Evolutionary conservation across 805 yeast genomes (phyloP), one percentile per base, ranked within the genome.

Genomic region (Barnettozyma siamensis): DNA sequence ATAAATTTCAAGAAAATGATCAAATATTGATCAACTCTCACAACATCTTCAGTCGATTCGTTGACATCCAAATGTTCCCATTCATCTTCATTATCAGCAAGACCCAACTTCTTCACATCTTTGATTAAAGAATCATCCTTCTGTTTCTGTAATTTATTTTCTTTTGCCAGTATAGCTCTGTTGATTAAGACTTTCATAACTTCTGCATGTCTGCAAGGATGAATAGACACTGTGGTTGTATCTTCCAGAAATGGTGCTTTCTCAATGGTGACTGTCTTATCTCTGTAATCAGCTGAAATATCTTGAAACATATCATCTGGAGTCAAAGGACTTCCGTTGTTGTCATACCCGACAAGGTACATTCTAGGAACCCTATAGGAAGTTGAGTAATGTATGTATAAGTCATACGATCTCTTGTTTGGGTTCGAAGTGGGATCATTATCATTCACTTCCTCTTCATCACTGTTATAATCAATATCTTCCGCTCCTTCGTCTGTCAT

Each of bases 211-310:
- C 83, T 81, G 60, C 99, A 93, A 2, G 99, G 99, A 59, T 93
- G 99, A 38, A 93, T 91, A 7, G 96, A 86, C 7, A 93, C 88
- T 0, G 85, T 71, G 41, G 72, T 63, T 0, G 93, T 83, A 55
- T 80, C 78, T 36, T 75, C 77, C 39, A 80, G 72, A 53, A 88
- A 88, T 11, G 99, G 98, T 6, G 95, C 81, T 48, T 77, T 78
- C 62, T 93, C 99, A 44, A 93, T 91, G 0, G 99, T 93, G 17
- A 91, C 99, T 1, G 99, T 93, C 64, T 93, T 93, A 54, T 91
- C 88, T 56, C 91, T 78, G 63, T 93, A 93, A 59, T 93, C 99
- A 30, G 83, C 75, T 2, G 89, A 76, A 35, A 93, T 88, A 62
- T 93, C 99, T 58, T 91, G 94, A 64, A 89, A 88, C 98, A 93